Base-by-base conservation (phyloP, 108 stramenopile genomes). In the Skeletonema potamos region DNA sequence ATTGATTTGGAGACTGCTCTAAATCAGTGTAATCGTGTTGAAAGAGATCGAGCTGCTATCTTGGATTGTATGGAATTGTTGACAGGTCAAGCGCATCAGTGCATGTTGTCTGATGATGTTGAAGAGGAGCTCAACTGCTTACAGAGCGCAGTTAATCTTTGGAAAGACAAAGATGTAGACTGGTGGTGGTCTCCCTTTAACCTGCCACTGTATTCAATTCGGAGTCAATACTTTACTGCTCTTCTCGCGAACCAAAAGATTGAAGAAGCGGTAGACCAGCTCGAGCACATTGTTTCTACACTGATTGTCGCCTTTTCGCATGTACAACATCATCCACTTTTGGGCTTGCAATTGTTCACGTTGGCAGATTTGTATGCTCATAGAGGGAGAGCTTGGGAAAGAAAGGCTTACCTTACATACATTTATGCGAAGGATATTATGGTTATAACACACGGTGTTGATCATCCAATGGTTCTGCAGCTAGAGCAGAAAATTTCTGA, bases 271-370 rank as follows among this genome's bases (percentile, higher is more conserved):
- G 43, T 72, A 28, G 77, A 77, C 57, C 73, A 82, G 64, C 58
- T 74, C 51, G 76, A 83, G 39, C 64, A 80, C 34, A 70, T 86
- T 36, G 86, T 86, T 24, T 73, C 84, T 0, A 76, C 76, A 64
- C 43, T 85, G 36, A 78, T 72, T 28, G 54, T 86, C 1, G 63
- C 63, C n/a, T 70, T 70, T 36, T 63, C 68, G 4, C 76, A 76
- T 58, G 74, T 78, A n/a, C 54, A 73, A 22, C 27, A 72, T 18
- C 85, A 90, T 51, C 84, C 89, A 0, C 46, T 90, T 29, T 54
- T 88, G 33, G 85, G 85, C 4, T 54, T 90, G 7, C 89, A 90
- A 64, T 70, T 87, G 5, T 86, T 74, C 58, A 90, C 89, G 0
- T 60, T 90, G 36, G 89, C 79, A 7, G 89, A 89, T 67, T 58